These are phyloP conservation scores for Vanrija humicola DNA, from an alignment of 1,284 basidiomycete species.

Conservation along the genomic window DNA sequence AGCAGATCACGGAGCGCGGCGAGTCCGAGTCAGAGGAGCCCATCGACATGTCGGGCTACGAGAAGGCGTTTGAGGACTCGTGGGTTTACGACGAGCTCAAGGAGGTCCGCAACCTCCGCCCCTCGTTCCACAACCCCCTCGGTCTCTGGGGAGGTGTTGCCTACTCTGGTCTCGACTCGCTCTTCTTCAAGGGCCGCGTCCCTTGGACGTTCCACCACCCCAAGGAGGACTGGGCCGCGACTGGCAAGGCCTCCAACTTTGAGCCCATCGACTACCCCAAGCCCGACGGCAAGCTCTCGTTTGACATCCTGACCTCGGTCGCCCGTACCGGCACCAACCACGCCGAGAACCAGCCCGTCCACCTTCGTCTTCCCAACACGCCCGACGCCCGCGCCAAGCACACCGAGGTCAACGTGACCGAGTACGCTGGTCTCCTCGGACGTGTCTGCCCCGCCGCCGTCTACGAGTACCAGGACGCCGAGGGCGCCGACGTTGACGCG, in stretches of 20 bases:
- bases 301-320: conserved; percentile 88
- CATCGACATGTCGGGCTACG: conserved; percentile 75
- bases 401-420: conserved; percentile 68
- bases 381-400: conserved; percentile 60
- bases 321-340: conserved; percentile 94
- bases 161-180: conserved; percentile 85
- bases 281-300: conserved; percentile 86
- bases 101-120: conserved; percentile 88
- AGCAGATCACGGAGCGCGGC: conserved; percentile 53
- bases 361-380: conserved; percentile 65
- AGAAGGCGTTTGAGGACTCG: conserved; percentile 66
- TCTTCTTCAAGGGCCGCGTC: conserved; percentile 78
- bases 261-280: conserved; percentile 85
- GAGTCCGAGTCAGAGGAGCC: conserved; percentile 24
- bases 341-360: conserved; percentile 89
- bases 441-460: conserved; percentile 93
- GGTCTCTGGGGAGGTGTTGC: conserved; percentile 84
- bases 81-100: conserved; percentile 87
- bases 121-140: conserved; percentile 79
- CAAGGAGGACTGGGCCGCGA: conserved; percentile 67
- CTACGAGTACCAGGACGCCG: conserved; percentile 84
- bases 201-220: conserved; percentile 89
- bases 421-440: conserved; percentile 82
- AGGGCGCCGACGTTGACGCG: conserved; percentile 56
- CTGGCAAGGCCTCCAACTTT: conserved; percentile 64